These are phyloP conservation scores for Parafenestella ontariensis DNA, from an alignment of 2,329 filamentous ascomycete species.

Conservation along the genomic window DNA sequence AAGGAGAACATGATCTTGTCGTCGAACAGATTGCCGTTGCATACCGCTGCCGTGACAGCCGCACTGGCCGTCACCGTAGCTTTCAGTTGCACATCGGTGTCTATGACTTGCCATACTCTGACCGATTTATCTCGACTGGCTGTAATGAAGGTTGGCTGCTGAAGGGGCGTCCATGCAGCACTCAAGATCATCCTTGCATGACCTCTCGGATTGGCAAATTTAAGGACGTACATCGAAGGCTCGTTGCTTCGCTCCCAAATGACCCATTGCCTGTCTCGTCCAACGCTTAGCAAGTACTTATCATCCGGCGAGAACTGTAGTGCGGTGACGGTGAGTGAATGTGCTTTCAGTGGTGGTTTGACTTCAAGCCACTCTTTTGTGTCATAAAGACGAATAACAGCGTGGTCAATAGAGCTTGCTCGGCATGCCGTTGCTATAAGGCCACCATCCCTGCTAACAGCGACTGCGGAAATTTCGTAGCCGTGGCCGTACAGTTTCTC, in stretches of 20 bases:
- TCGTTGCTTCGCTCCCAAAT: conserved; percentile 68
- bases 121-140: conserved; percentile 89
- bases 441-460: conserved; percentile 74
- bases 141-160: conserved; percentile 73
- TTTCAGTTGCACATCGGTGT: conserved; percentile 28
- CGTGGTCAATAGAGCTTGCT: conserved; percentile 91
- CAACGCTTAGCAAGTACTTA: conserved; percentile 80
- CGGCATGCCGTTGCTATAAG: conserved; percentile 91
- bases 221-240: conserved; percentile 60
- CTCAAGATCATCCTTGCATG: conserved; percentile 93
- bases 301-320: conserved; percentile 82
- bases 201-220: conserved; percentile 77
- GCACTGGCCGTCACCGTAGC: conserved; percentile 30
- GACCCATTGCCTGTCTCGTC: conserved; percentile 89
- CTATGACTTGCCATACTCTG: conserved; percentile 61
- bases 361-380: conserved; percentile 88
- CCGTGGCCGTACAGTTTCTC: conserved; percentile 98
- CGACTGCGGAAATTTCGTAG: conserved; percentile 91
- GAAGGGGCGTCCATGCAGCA: conserved; percentile 72
- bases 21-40: conserved; percentile 1
- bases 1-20: conserved; percentile 34
- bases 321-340: conserved; percentile 84
- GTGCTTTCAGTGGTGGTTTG: conserved; percentile 79
- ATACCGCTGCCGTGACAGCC: conserved; percentile 41
- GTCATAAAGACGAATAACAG: conserved; percentile 90